phyloP scores from a whole-genome alignment of 1,139 yeast genomes.

The Yamadazyma diddensiae region DNA sequence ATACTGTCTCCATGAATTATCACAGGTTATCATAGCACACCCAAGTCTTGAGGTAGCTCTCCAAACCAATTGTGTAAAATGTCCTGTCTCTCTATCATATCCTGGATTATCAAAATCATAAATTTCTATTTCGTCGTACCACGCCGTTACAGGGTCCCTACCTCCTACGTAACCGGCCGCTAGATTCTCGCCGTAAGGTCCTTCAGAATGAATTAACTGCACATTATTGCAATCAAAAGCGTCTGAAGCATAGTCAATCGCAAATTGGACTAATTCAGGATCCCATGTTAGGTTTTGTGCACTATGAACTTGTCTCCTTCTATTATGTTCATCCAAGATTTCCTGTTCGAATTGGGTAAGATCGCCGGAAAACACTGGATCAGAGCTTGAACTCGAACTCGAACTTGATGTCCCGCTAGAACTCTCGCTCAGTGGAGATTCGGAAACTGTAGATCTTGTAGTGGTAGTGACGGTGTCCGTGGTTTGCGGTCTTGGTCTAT shows the following conservation, averaged over 20 bases:
- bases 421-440: too few species aligned
- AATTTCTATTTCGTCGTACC: constrained; percentile 60
- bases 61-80: constrained; percentile 75
- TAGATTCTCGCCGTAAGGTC: constrained; percentile 60
- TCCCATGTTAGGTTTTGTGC: constrained; percentile 49
- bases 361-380: too few species aligned
- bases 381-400: too few species aligned
- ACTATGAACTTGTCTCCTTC: constrained; percentile 52
- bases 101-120: constrained; percentile 50
- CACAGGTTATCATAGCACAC: constrained; percentile 57
- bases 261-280: constrained; percentile 43
- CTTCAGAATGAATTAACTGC: constrained; percentile 47
- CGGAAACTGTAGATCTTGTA: too few species aligned
- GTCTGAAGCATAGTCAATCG: constrained; percentile 42
- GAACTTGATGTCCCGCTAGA: too few species aligned
- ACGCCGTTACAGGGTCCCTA: constrained; percentile 54
- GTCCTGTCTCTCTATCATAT: constrained; percentile 48
- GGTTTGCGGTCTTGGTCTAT: too few species aligned
- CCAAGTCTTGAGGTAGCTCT: constrained; percentile 53
- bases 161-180: constrained; percentile 52
- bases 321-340: constrained; percentile 50
- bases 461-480: too few species aligned
- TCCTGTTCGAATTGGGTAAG: constrained; percentile 24
- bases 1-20: constrained; percentile 51
- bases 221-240: constrained; percentile 53